Evolutionary conservation across 2,329 filamentous ascomycete species (phyloP), one percentile per base, ranked within the genome.

Genomic region (Chaetomiaceae sp.): DNA sequence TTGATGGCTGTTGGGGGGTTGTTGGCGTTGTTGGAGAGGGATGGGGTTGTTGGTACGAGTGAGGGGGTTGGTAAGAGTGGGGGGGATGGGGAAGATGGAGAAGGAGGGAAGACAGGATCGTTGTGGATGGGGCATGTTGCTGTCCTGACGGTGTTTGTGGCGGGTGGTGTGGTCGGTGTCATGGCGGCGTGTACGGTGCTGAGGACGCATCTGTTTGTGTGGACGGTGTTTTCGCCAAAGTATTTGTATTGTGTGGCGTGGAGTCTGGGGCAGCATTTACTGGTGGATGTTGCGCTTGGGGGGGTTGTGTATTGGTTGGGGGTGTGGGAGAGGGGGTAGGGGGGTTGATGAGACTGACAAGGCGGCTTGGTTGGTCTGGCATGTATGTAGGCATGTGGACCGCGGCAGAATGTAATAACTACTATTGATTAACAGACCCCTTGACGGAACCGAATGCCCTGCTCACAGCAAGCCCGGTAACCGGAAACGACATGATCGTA

Each of bases 181-280:
- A 97, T 97, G 92, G 81, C 78, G 13, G 90, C 92, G 14, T 99
- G 93, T 67, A 90, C 87, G 42, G 75, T 80, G 7, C 68, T 99
- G 64, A 76, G 92, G 58, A 89, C 88, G 25, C 93, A 99, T 74
- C 68, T 99, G 51, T 99, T 99, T 66, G 91, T 99, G 55, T 99
- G 93, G 93, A 97, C 92, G 0, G 93, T 99, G 10, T 99, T 99
- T 68, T 95, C 89, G 57, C 93, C 93, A 0, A 99, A 97, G 68
- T 97, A 91, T 67, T 71, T 99, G 58, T 99, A 95, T 66, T 87
- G 83, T 57, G 86, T 93, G 75, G 89, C 86, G 13, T 99, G 93
- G 95, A 83, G 80, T 55, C 64, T 92, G 40, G 87, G 81, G 7
- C 89, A 91, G 72, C 92, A 99, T 78, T 65, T 91, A 54, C 65